phyloP scores from a whole-genome alignment of 2,329 filamentous ascomycete genomes.

The Stenocarpella maydis region DNA sequence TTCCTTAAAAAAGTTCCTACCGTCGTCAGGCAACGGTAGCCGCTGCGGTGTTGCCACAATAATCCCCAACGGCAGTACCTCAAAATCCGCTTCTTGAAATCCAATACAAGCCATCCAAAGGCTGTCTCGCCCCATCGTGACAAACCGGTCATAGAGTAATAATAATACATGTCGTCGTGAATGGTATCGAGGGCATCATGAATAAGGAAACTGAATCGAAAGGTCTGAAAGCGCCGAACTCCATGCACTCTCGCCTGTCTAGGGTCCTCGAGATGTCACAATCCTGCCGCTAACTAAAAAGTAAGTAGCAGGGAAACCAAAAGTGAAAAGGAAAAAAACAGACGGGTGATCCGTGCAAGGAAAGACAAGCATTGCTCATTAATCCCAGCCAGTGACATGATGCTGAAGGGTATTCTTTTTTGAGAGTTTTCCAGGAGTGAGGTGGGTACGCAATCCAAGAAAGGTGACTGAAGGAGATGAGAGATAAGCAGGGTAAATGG shows the following conservation, averaged over 20 bases:
- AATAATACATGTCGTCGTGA: conserved; percentile 28
- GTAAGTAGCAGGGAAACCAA: neutral
- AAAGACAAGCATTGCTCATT: conserved; percentile 25
- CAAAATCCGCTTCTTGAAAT: conserved; percentile 24
- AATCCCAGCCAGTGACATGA: conserved; percentile 22
- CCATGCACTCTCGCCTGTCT: conserved; percentile 26
- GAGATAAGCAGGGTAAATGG: neutral
- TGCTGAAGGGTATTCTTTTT: conserved; percentile 34
- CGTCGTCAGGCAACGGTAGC: neutral
- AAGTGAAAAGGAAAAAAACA: neutral
- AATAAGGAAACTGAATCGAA: neutral
- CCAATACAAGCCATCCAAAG: conserved; percentile 9
- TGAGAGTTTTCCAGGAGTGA: conserved; percentile 23
- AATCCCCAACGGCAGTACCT: conserved; percentile 25
- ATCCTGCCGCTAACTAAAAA: neutral
- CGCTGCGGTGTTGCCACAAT: neutral
- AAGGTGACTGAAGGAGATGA: neutral
- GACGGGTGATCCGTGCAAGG: neutral
- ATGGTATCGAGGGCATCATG: neutral
- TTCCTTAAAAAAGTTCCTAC: conserved; percentile 26
- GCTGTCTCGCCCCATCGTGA: neutral
- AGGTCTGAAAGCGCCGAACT: neutral
- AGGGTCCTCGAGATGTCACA: conserved; percentile 22
- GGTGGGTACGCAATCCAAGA: conserved; percentile 11
- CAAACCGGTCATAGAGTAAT: conserved; percentile 4